phyloP scores from a whole-genome alignment of 2,329 filamentous ascomycete species.

The Talaromyces sp. region DNA sequence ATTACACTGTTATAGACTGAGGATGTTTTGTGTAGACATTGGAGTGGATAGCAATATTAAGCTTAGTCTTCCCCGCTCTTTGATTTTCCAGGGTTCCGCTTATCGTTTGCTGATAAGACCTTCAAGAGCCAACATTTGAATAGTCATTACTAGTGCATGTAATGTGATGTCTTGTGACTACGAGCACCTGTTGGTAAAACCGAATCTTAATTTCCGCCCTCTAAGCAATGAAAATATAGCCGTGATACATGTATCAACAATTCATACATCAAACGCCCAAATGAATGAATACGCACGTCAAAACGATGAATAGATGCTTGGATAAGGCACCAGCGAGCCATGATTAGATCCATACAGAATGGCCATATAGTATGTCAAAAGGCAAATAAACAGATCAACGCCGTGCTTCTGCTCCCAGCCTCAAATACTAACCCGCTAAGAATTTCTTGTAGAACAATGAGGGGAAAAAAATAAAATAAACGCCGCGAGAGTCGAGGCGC shows the following conservation, averaged over 20 bases:
- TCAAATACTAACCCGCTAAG: constrained; percentile 10
- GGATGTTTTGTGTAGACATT: background rate
- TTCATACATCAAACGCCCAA: constrained; percentile 1
- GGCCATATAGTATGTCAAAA: constrained; percentile 8
- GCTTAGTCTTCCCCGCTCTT: constrained; percentile 5
- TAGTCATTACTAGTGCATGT: too few species aligned
- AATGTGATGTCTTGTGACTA: background rate
- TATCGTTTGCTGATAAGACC: constrained; percentile 1
- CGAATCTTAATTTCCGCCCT: constrained; percentile 1
- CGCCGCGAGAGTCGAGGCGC: background rate
- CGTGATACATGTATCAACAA: constrained; percentile 16
- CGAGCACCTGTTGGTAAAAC: background rate
- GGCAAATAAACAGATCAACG: constrained; percentile 6
- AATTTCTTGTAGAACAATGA: constrained; percentile 2
- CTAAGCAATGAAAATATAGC: constrained; percentile 2
- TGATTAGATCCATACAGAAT: constrained; percentile 15
- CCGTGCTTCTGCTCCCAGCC: constrained; percentile 15
- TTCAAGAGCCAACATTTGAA: background rate
- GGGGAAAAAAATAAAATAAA: constrained; percentile 6
- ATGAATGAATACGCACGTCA: background rate
- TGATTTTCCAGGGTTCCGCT: background rate
- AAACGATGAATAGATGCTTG: background rate
- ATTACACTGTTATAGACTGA: background rate
- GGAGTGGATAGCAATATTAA: background rate
- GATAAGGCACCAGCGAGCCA: constrained; percentile 15